Evolutionary conservation across 108 stramenopile genomes (phyloP).

Genomic region (Nitzschia putrida): DNA sequence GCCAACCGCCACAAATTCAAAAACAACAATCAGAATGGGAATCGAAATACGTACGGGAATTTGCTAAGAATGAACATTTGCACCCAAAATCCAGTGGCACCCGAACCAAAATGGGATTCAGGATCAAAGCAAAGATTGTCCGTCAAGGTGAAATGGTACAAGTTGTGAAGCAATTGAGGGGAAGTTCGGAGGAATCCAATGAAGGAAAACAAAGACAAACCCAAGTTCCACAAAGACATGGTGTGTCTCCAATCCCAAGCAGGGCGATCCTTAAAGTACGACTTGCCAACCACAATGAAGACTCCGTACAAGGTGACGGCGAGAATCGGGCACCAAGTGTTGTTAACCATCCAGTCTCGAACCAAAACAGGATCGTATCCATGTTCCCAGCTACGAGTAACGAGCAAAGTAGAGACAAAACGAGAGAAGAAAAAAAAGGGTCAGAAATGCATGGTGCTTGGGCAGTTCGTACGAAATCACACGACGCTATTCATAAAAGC

Average conservation of each 20-base stretch:
- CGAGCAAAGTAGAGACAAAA: background rate
- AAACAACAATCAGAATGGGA: background rate
- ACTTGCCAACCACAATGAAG: slow-evolving; percentile 26
- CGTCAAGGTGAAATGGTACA: slow-evolving; percentile 47
- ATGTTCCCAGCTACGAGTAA: slow-evolving; percentile 39
- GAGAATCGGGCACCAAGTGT: slow-evolving; percentile 47
- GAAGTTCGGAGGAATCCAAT: slow-evolving; percentile 84
- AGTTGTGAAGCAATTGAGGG: slow-evolving; percentile 83
- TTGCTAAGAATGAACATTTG: slow-evolving; percentile 90
- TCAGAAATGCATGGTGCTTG: background rate
- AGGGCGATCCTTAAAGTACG: slow-evolving; percentile 38
- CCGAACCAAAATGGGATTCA: slow-evolving; percentile 70
- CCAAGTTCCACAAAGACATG: slow-evolving; percentile 87
- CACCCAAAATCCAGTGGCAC: slow-evolving; percentile 89
- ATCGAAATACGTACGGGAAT: slow-evolving; percentile 62
- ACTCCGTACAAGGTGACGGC: slow-evolving; percentile 43
- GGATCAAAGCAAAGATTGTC: slow-evolving; percentile 81
- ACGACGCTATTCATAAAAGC: background rate
- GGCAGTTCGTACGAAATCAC: background rate
- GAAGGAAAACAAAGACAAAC: slow-evolving; percentile 81
- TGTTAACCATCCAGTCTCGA: slow-evolving; percentile 48
- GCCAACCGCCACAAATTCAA: background rate
- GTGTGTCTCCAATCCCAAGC: slow-evolving; percentile 63
- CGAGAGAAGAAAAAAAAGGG: background rate
- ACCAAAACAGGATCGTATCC: slow-evolving; percentile 47